A percentile compares a stretch with the other conserved stretches of the same genome.
phyloP scores from a whole-genome alignment of 768 basidiomycete species.

The Tulasnella sp. region DNA sequence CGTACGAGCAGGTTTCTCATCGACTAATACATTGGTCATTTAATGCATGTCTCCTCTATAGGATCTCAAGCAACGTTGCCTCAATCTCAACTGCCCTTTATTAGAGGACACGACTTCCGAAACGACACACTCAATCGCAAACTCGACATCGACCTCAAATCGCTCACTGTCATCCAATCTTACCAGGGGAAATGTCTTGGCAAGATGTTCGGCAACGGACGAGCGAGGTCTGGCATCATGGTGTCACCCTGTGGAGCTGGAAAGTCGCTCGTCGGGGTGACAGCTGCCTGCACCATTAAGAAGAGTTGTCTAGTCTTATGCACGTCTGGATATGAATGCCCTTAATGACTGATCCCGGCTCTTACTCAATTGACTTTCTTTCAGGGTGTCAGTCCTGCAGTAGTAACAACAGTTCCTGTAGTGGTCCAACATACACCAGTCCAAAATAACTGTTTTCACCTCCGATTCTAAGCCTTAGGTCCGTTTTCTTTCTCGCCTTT shows the following conservation, averaged over 20 bases:
- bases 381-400: constrained; percentile 62
- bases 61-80: constrained; percentile 95
- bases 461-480: constrained; percentile 96
- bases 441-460: constrained; percentile 96
- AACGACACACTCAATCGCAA: constrained; percentile 95
- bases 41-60: constrained; percentile 23
- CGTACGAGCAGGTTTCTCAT: constrained; percentile 34
- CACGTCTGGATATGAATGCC: constrained; percentile 75
- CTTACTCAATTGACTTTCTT: not conserved
- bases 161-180: constrained; percentile 91
- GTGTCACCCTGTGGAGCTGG: constrained; percentile 97
- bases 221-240: constrained; percentile 95
- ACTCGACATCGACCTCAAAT: constrained; percentile 96
- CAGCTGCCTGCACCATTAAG: constrained; percentile 98
- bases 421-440: constrained; percentile 96
- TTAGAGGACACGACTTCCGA: constrained; percentile 97
- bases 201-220: constrained; percentile 99
- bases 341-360: not conserved
- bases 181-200: constrained; percentile 98
- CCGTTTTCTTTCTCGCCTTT: not conserved
- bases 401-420: constrained; percentile 98
- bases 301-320: constrained; percentile 96
- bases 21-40: not conserved
- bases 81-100: constrained; percentile 95
- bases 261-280: constrained; percentile 98